Percentiles rank a stretch among this genome's conserved stretches.
These are phyloP conservation scores for Exophiala phaeomuriformis DNA, from an alignment of 2,329 filamentous ascomycete species.

Conservation along the genomic window DNA sequence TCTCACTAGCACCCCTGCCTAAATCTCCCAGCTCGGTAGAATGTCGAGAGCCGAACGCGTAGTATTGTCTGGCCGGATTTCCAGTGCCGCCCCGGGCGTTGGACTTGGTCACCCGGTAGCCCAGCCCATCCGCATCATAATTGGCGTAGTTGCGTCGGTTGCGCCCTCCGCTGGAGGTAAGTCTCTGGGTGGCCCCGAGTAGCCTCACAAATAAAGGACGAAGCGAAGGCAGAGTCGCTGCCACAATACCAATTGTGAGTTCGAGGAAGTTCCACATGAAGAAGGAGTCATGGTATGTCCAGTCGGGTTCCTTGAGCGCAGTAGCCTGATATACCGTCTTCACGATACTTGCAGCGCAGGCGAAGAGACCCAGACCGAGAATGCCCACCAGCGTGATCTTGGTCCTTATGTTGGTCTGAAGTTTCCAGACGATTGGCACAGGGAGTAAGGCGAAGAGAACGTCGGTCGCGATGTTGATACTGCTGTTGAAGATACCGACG, in stretches of 20 bases:
- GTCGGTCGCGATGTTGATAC: constrained; percentile 42
- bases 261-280: constrained; percentile 33
- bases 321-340: constrained; percentile 30
- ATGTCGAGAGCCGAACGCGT: constrained; percentile 13
- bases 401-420: constrained; percentile 37
- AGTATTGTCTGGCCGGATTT: constrained; percentile 15
- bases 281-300: constrained; percentile 20
- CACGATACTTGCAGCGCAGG: constrained; percentile 38
- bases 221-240: constrained; percentile 37
- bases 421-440: constrained; percentile 37
- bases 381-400: constrained; percentile 38
- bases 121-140: constrained; percentile 18
- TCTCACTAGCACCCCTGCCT: constrained; percentile 3
- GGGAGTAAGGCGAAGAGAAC: constrained; percentile 40
- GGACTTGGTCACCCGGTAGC: constrained; percentile 9
- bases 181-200: constrained; percentile 14
- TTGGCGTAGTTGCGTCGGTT: constrained; percentile 4
- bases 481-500: constrained; percentile 43
- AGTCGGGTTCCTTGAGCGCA: constrained; percentile 15
- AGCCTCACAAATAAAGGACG: constrained; percentile 32
- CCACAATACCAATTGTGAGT: constrained; percentile 37
- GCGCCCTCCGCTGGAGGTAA: constrained; percentile 10
- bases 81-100: constrained; percentile 3
- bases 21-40: constrained; percentile 16
- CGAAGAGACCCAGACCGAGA: constrained; percentile 40